Base-by-base conservation (phyloP, 306 rosid genomes). In the Cotoneaster glaucophyllus region DNA sequence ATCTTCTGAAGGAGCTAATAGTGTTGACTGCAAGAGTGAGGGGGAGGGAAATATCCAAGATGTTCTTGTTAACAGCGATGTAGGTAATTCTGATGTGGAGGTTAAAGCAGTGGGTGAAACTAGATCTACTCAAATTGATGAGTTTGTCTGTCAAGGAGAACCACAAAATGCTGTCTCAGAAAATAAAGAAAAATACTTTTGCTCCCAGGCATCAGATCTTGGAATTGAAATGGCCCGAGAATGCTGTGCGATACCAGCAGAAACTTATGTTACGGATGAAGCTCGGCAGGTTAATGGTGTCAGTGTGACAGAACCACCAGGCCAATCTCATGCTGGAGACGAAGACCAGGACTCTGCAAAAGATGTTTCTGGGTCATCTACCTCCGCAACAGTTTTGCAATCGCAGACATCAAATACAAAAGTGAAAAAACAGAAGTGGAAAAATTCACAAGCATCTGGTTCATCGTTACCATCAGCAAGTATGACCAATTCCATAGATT, bases 171-270 rank as follows among this genome's bases (percentile, higher is more conserved):
- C 43, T 41, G 67, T 87, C 74, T 78, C 86, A 32, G 96, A 88
- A 64, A 78, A 75, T 71, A 96, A 82, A 79, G 98, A 90, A 74
- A 92, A 88, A 76, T 78, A 69, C 64, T 96, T 93, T 81, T 90
- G 96, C 86, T 93, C 99, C 28, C 99, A 96, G 81, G 96, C 96
- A 11, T 93, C 99, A 17, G 98, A 93, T 90, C 98, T 96, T 80
- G 98, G 99, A 74, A 86, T 90, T 78, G 97, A 89, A 81, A 87
- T 96, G 97, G 93, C 90, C 69, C 90, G 96, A 77, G 96, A 93
- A 62, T 88, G 93, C 79, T 64, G 83, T 84, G 91, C 86, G 13
- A 83, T 86, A 79, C 83, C 97, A 69, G 69, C 89, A 66, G 97
- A 89, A 78, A 79, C 86, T 54, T 88, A 84, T 72, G 57, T 73